Conservation (phyloP, 345 rosid species). For the Carallia pectinifolia region DNA sequence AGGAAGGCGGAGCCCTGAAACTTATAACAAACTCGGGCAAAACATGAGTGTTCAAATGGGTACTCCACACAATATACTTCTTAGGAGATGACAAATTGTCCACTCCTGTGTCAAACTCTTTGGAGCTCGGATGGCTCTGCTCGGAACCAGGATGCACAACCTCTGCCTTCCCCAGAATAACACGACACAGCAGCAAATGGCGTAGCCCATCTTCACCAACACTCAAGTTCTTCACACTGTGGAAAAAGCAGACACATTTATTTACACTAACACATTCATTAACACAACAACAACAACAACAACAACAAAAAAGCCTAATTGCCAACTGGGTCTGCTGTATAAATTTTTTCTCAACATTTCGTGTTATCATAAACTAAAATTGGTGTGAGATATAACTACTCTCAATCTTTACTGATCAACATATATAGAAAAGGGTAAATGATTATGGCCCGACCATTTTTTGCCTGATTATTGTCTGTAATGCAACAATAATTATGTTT, state of each 20-base stretch:
- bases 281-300: too few species aligned
- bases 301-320: too few species aligned
- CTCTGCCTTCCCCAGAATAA: constrained; percentile 69
- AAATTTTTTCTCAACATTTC: too few species aligned
- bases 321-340: too few species aligned
- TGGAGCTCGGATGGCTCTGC: constrained; percentile 55
- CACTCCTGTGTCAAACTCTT: constrained; percentile 67
- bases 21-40: constrained; percentile 64
- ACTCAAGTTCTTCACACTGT: constrained; percentile 45
- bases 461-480: too few species aligned
- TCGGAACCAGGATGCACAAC: constrained; percentile 49
- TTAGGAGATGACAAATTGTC: constrained; percentile 51
- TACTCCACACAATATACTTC: constrained; percentile 69
- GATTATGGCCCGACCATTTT: too few species aligned
- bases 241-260: not conserved
- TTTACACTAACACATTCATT: not conserved
- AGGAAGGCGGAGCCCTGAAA: constrained; percentile 50
- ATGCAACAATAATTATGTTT: too few species aligned
- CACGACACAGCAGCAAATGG: constrained; percentile 68
- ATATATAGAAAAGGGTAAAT: not conserved
- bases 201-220: constrained; percentile 55
- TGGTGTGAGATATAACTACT: too few species aligned
- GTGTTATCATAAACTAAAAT: too few species aligned
- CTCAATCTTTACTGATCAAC: too few species aligned
- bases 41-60: constrained; percentile 65